A percentile compares a stretch with the other conserved stretches of the same genome.
phyloP scores from a whole-genome alignment of 2,329 filamentous ascomycete genomes.

The Nothophoma quercina region DNA sequence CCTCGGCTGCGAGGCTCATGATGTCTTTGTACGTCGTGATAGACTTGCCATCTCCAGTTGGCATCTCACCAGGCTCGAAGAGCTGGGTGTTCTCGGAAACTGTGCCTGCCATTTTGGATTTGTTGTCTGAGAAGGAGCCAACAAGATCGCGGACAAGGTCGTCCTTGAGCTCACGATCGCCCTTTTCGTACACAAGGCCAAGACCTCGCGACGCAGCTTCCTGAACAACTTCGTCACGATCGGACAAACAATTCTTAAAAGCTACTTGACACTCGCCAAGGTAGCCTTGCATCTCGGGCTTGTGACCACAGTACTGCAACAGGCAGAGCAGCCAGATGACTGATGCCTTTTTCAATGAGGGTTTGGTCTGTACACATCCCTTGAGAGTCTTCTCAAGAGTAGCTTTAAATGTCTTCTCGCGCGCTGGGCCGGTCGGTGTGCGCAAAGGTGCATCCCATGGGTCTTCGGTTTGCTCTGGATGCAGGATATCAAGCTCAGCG shows the following conservation, averaged over 20 bases:
- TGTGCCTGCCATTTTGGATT: slow-evolving; percentile 73
- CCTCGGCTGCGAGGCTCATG: slow-evolving; percentile 91
- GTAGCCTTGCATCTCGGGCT: slow-evolving; percentile 74
- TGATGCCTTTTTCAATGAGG: slow-evolving; percentile 86
- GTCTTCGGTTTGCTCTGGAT: slow-evolving; percentile 48
- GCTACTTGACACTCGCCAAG: slow-evolving; percentile 82
- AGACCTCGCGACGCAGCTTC: slow-evolving; percentile 92
- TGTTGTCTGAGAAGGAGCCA: slow-evolving; percentile 80
- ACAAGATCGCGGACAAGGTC: slow-evolving; percentile 88
- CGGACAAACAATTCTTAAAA: slow-evolving; percentile 86
- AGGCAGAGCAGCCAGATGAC: slow-evolving; percentile 95
- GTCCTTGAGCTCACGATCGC: slow-evolving; percentile 79
- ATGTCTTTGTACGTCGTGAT: slow-evolving; percentile 98
- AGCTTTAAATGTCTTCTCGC: slow-evolving; percentile 55
- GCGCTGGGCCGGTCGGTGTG: slow-evolving; percentile 43
- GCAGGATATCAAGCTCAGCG: slow-evolving; percentile 77
- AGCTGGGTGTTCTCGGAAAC: slow-evolving; percentile 91
- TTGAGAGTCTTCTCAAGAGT: slow-evolving; percentile 76
- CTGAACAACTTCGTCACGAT: slow-evolving; percentile 92
- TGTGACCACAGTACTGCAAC: slow-evolving; percentile 86
- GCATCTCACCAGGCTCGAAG: slow-evolving; percentile 88
- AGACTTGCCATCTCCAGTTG: slow-evolving; percentile 82
- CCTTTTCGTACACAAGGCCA: slow-evolving; percentile 92
- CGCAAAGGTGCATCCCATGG: slow-evolving; percentile 40
- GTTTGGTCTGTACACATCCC: slow-evolving; percentile 85